phyloP scores from a whole-genome alignment of 2,329 filamentous ascomycete genomes.

The Cytospora paraplurivora region DNA sequence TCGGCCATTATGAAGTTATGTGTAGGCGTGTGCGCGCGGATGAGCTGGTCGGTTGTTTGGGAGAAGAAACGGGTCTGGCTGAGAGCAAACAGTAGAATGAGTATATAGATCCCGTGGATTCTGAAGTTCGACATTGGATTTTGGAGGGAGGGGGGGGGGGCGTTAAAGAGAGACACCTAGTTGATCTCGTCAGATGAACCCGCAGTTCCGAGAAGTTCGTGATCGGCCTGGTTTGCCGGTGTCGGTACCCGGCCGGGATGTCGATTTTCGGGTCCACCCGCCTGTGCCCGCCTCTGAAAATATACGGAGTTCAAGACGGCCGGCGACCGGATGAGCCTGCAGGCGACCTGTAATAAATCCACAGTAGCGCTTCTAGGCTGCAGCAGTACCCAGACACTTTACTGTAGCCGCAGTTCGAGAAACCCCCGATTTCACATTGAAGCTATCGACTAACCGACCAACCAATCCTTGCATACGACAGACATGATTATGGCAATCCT shows the following conservation, averaged over 20 bases:
- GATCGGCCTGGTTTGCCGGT: neutral
- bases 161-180: neutral
- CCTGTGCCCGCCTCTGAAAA: constrained; percentile 1
- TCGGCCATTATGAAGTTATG: constrained; percentile 26
- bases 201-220: neutral
- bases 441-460: neutral
- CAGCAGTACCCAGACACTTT: too few species aligned
- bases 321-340: neutral
- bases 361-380: neutral
- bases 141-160: too few species aligned
- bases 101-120: neutral
- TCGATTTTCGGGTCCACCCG: neutral
- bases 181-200: too few species aligned
- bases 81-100: neutral
- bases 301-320: neutral
- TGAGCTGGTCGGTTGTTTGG: neutral
- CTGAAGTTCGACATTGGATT: neutral
- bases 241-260: neutral
- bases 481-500: neutral
- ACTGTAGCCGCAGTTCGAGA: neutral
- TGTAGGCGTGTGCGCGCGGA: neutral
- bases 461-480: too few species aligned
- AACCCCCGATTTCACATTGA: neutral
- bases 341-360: constrained; percentile 1
- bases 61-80: neutral